Conservation (phyloP, 257 asterid species). For the Scutellaria barbata region DNA sequence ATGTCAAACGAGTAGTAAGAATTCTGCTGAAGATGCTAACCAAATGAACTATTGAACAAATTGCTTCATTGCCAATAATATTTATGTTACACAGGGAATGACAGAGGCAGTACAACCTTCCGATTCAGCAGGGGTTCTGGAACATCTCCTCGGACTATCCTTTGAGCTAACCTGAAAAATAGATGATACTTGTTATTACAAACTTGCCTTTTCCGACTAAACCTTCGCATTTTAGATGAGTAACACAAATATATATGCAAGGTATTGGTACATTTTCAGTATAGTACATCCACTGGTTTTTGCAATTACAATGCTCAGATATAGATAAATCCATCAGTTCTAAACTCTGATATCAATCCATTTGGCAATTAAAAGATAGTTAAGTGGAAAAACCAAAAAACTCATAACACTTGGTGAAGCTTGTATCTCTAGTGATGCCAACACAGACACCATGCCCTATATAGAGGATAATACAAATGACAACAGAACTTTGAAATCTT, state of each 20-base stretch:
- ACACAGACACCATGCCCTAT: not conserved
- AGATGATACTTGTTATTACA: conserved; percentile 10
- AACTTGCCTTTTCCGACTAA: conserved; percentile 10
- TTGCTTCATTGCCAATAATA: conserved; percentile 11
- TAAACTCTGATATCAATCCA: not conserved
- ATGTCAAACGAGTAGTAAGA: conserved; percentile 20
- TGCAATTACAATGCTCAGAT: not conserved
- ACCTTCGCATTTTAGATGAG: conserved; percentile 2
- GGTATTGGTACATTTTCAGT: conserved; percentile 1
- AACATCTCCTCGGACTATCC: conserved; percentile 95
- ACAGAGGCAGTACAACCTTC: conserved; percentile 54
- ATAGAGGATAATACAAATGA: conserved; percentile 13
- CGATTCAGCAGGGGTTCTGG: conserved; percentile 92
- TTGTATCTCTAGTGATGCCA: not conserved
- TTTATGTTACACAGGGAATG: not conserved
- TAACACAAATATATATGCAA: not conserved
- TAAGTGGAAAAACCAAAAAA: not conserved
- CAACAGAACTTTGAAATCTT: conserved; percentile 1
- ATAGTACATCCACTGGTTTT: not conserved
- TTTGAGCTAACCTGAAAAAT: conserved; percentile 81
- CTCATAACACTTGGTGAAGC: not conserved
- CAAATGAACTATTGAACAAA: conserved; percentile 18
- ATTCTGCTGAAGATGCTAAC: conserved; percentile 7
- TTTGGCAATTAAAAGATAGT: not conserved
- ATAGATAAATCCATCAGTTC: not conserved